phyloP scores from a whole-genome alignment of 2,329 filamentous ascomycete genomes.

The Ophiocordyceps polyrhachis-furcata region DNA sequence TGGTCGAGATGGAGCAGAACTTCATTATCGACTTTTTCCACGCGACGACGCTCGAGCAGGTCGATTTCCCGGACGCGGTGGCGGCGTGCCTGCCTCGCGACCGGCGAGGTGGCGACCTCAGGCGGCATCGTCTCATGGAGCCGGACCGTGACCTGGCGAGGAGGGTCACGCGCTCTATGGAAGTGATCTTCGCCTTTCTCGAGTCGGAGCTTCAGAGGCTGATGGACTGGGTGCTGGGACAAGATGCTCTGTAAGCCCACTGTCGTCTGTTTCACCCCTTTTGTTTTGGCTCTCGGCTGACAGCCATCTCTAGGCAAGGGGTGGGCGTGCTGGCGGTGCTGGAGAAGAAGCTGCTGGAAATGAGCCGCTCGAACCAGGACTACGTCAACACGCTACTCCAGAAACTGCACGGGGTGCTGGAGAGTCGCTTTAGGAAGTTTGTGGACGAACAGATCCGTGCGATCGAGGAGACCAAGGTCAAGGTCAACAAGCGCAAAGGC shows the following conservation, averaged over 20 bases:
- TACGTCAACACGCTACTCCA: constrained; percentile 67
- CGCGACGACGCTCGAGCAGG: constrained; percentile 61
- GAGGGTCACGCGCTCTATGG: constrained; percentile 72
- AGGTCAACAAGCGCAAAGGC: constrained; percentile 95
- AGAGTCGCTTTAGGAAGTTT: constrained; percentile 66
- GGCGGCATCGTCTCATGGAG: constrained; percentile 61
- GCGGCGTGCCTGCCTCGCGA: constrained; percentile 44
- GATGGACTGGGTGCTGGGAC: constrained; percentile 64
- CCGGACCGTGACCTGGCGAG: constrained; percentile 75
- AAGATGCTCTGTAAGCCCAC: constrained; percentile 61
- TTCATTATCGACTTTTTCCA: constrained; percentile 97
- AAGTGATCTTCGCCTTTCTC: constrained; percentile 71
- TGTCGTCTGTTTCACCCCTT: not conserved
- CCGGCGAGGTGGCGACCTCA: constrained; percentile 54
- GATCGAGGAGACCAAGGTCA: constrained; percentile 96
- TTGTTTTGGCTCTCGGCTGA: constrained; percentile 3
- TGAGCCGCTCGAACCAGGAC: constrained; percentile 84
- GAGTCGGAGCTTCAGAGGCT: constrained; percentile 59
- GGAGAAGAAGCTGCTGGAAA: constrained; percentile 58
- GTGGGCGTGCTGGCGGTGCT: constrained; percentile 69
- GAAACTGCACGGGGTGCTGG: constrained; percentile 57
- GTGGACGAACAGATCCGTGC: constrained; percentile 88
- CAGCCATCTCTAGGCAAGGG: constrained; percentile 44
- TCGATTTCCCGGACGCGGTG: constrained; percentile 72
- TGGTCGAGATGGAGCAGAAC: constrained; percentile 88